Evolutionary conservation across 2,329 filamentous ascomycete genomes (phyloP).

Genomic region (Hypoxylon sp.): DNA sequence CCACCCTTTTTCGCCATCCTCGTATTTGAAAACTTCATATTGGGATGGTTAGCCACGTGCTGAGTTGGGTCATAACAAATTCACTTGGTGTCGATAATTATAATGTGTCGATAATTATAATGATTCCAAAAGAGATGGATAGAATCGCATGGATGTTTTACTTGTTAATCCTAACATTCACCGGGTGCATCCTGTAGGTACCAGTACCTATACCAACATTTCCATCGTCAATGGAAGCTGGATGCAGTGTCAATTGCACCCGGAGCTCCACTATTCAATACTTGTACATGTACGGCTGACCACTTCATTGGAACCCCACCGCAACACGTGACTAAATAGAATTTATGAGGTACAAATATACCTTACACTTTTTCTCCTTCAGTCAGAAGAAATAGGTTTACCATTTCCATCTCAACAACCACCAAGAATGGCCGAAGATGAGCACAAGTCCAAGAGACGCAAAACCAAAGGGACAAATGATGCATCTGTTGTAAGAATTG

Average conservation of each 20-base stretch:
- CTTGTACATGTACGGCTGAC: too few species aligned
- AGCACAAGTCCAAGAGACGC: conserved; percentile 58
- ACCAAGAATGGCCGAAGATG: conserved; percentile 47
- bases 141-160: background rate
- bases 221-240: too few species aligned
- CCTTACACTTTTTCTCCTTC: conserved; percentile 11
- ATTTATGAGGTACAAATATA: background rate
- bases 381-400: conserved; percentile 1
- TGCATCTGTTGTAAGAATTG: conserved; percentile 61
- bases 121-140: background rate
- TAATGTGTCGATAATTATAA: background rate
- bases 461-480: conserved; percentile 53
- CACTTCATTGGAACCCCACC: background rate
- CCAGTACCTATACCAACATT: background rate
- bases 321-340: background rate
- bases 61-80: background rate
- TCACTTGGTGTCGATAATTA: background rate
- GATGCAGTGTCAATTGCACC: too few species aligned
- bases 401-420: conserved; percentile 15
- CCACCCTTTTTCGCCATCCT: background rate
- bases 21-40: background rate
- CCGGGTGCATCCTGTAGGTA: background rate
- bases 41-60: background rate
- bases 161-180: background rate
- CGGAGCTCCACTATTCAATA: too few species aligned